Base-by-base conservation (phyloP, 805 yeast species). In the Zygosaccharomyces pseudorouxii region DNA sequence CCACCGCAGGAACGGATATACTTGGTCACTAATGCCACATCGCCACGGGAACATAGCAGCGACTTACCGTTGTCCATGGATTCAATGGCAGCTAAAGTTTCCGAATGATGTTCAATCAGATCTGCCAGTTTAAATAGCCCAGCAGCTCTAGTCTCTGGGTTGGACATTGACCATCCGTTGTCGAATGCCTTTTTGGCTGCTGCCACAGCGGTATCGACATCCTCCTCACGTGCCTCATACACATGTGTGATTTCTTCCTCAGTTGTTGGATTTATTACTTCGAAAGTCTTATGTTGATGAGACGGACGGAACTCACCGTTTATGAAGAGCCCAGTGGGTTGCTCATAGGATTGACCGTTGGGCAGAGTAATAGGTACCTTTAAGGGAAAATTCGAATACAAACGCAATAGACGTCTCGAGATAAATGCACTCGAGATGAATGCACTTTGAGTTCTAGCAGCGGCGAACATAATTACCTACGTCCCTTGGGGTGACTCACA, bases 31-130 rank as follows among this genome's bases (percentile, higher is more conserved):
- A 85, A 76, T 28, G 76, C 80, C 51, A 90, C 83, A 64, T 90
- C 97, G 54, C 87, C 89, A 57, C 79, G 73, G 25, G 95, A 79
- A 65, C 84, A 80, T 45, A 75, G 69, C 53, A 84, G 69, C 36
- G 95, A 82, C 73, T 89, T 90, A 72, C 97, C 97, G 64, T 89
- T 87, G 71, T 90, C 96, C 63, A 84, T 73, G 22, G 96, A 76
- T 72, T 90, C 97, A 62, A 90, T 84, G 45, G 82, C 76, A 27
- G 96, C 89, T 47, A 90, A 72, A 38, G 81, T 69, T 52, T 86
- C 92, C 43, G 81, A 76, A 64, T 90, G 75, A 62, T 79, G 74
- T 64, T 89, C 96, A 48, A 89, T 69, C 59, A 85, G 73, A 52
- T 86, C 89, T 38, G 96, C 96, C 49, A 90, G 77, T 68, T 81